A percentile compares a stretch with the other conserved stretches of the same genome.
phyloP scores from a whole-genome alignment of 768 basidiomycete species.

The Mycena pura region DNA sequence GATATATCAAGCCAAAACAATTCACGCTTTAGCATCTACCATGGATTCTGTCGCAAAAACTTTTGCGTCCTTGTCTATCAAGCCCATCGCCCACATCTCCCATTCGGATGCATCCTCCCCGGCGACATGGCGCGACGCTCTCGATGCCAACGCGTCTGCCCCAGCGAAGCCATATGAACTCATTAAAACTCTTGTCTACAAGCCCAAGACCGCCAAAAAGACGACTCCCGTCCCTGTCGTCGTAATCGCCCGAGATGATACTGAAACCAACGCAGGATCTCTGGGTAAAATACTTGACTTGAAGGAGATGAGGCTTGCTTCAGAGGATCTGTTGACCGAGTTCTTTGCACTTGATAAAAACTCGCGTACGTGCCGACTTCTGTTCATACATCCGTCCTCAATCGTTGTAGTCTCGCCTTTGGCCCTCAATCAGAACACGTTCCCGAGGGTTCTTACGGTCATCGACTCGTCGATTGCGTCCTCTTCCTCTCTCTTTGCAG shows the following conservation, averaged over 20 bases:
- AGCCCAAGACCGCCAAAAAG: slow-evolving; percentile 94
- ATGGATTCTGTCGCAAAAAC: slow-evolving; percentile 48
- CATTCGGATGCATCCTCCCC: slow-evolving; percentile 75
- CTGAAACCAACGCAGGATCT: slow-evolving; percentile 80
- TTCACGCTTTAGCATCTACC: slow-evolving; percentile 31
- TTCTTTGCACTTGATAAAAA: slow-evolving; percentile 88
- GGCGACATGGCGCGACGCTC: slow-evolving; percentile 75
- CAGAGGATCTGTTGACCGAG: slow-evolving; percentile 84
- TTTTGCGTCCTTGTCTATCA: slow-evolving; percentile 61
- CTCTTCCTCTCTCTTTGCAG: slow-evolving; percentile 70
- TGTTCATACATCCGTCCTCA: slow-evolving; percentile 12
- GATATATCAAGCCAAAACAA: slow-evolving; percentile 25
- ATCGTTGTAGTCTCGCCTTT: slow-evolving; percentile 75
- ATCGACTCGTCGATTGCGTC: slow-evolving; percentile 81
- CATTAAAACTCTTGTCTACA: slow-evolving; percentile 92
- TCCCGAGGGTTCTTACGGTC: slow-evolving; percentile 76
- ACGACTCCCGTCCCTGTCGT: slow-evolving; percentile 86
- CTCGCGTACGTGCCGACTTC: slow-evolving; percentile 65
- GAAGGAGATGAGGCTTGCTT: slow-evolving; percentile 88
- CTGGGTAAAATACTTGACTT: slow-evolving; percentile 82
- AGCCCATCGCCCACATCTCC: slow-evolving; percentile 54
- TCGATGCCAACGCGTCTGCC: slow-evolving; percentile 57
- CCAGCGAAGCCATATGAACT: slow-evolving; percentile 68
- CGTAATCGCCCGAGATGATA: slow-evolving; percentile 83
- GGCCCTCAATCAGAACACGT: slow-evolving; percentile 66